These are phyloP conservation scores for Crithidia sp. DNA, from an alignment of 208 protist species.

Conservation along the genomic window DNA sequence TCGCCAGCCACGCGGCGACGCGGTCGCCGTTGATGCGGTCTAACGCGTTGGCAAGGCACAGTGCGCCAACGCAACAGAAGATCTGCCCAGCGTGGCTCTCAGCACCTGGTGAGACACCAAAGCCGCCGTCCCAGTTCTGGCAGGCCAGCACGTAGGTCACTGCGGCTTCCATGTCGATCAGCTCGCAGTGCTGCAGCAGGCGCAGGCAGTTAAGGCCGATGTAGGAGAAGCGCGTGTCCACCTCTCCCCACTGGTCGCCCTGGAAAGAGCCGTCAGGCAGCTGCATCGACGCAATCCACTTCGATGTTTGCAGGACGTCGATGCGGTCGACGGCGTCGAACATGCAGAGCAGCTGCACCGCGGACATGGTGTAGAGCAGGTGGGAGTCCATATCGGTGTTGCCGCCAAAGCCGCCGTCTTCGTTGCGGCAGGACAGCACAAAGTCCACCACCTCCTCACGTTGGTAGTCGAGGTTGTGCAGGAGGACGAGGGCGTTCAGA, in stretches of 20 bases:
- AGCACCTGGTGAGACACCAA: constrained; percentile 93
- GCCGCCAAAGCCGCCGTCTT: constrained; percentile 97
- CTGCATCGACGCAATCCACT: constrained; percentile 93
- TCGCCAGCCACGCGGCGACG: constrained; percentile 98
- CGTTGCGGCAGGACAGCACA: constrained; percentile 92
- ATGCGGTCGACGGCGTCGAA: constrained; percentile 73
- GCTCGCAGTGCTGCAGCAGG: constrained; percentile 85
- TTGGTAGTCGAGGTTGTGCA: constrained; percentile 82
- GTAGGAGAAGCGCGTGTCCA: constrained; percentile 99
- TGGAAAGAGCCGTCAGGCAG: constrained; percentile 97
- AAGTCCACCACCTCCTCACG: constrained; percentile 91
- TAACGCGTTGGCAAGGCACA: constrained; percentile 94
- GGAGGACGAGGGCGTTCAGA: constrained; percentile 82
- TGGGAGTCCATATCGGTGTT: constrained; percentile 97
- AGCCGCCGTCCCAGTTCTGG: constrained; percentile 99
- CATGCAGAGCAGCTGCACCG: constrained; percentile 95
- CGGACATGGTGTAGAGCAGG: constrained; percentile 98
- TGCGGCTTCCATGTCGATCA: constrained; percentile 89
- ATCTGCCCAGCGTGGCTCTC: constrained; percentile 98
- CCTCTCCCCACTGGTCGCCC: constrained; percentile 99
- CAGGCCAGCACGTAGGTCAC: constrained; percentile 94
- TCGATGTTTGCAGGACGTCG: constrained; percentile 70
- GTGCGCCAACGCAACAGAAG: constrained; percentile 97
- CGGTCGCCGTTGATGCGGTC: constrained; percentile 92
- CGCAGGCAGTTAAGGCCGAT: constrained; percentile 95